Evolutionary conservation across 441 rosid genomes (phyloP).

Genomic region (Daphne laureola): DNA sequence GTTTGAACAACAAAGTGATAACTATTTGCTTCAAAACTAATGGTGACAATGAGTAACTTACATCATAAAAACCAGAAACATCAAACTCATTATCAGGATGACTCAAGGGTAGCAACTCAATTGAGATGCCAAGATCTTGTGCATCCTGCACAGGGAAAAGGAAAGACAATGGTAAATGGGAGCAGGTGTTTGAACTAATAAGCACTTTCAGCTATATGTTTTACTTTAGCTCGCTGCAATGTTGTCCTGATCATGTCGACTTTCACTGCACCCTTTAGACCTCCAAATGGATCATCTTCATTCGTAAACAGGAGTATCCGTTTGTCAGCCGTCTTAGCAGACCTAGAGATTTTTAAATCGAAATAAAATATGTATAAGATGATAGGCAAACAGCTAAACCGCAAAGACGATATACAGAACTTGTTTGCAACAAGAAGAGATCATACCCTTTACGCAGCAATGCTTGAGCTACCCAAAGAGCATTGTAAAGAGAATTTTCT

Average conservation of each 20-base stretch:
- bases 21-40: neutral
- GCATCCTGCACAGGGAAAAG: slow-evolving; percentile 57
- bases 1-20: neutral
- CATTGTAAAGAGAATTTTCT: slow-evolving; percentile 85
- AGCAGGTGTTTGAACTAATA: neutral
- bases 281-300: slow-evolving; percentile 91
- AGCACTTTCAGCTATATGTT: slow-evolving; percentile 12
- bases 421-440: slow-evolving; percentile 1
- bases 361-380: neutral
- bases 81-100: slow-evolving; percentile 53
- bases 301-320: slow-evolving; percentile 81
- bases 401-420: slow-evolving; percentile 5
- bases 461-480: slow-evolving; percentile 96
- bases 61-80: slow-evolving; percentile 58
- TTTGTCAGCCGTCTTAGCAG: slow-evolving; percentile 76
- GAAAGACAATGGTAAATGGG: neutral
- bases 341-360: slow-evolving; percentile 36
- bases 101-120: slow-evolving; percentile 84
- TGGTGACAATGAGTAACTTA: slow-evolving; percentile 29
- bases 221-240: slow-evolving; percentile 92
- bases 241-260: slow-evolving; percentile 89
- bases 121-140: slow-evolving; percentile 88
- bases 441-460: slow-evolving; percentile 85
- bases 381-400: slow-evolving; percentile 17
- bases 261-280: slow-evolving; percentile 61